phyloP scores from a whole-genome alignment of 805 yeast genomes.

The Saccharomycopsis sp. region DNA sequence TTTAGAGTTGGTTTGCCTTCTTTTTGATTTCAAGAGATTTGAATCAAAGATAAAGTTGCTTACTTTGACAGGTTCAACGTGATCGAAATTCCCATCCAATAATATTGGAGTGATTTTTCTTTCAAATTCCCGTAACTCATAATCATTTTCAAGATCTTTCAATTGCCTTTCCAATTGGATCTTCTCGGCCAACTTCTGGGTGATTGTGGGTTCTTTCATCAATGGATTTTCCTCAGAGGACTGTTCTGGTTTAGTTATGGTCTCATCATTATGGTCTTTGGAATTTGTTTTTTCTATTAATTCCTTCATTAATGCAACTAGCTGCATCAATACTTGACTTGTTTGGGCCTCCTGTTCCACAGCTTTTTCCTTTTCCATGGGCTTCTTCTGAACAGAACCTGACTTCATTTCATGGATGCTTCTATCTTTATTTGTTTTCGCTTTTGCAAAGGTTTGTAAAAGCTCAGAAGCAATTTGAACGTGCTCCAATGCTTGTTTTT shows the following conservation, averaged over 20 bases:
- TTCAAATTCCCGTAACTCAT: too few relatives aligned
- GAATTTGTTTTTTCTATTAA: background rate
- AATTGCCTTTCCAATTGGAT: slow-evolving; percentile 16
- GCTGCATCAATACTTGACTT: background rate
- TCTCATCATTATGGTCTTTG: background rate
- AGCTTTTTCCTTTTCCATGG: background rate
- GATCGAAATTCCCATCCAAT: too few relatives aligned
- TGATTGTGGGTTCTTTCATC: slow-evolving; percentile 7
- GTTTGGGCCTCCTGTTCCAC: background rate
- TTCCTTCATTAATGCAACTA: too few relatives aligned
- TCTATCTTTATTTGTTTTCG: too few relatives aligned
- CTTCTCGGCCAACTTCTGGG: slow-evolving; percentile 8
- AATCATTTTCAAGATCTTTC: slow-evolving; percentile 8
- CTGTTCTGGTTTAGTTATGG: background rate
- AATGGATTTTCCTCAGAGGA: background rate
- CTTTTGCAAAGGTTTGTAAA: background rate
- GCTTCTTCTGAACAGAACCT: background rate
- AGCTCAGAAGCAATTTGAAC: background rate
- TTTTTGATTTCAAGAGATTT: too few relatives aligned
- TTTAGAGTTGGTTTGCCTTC: too few relatives aligned
- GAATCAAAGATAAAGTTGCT: too few relatives aligned
- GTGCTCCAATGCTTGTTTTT: background rate
- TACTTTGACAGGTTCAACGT: too few relatives aligned
- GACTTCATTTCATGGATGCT: background rate
- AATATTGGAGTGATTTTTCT: too few relatives aligned